Percentiles rank a stretch among this genome's conserved stretches.
Conservation (phyloP, 768 basidiomycete genomes). For the Lactarius trivialis region DNA sequence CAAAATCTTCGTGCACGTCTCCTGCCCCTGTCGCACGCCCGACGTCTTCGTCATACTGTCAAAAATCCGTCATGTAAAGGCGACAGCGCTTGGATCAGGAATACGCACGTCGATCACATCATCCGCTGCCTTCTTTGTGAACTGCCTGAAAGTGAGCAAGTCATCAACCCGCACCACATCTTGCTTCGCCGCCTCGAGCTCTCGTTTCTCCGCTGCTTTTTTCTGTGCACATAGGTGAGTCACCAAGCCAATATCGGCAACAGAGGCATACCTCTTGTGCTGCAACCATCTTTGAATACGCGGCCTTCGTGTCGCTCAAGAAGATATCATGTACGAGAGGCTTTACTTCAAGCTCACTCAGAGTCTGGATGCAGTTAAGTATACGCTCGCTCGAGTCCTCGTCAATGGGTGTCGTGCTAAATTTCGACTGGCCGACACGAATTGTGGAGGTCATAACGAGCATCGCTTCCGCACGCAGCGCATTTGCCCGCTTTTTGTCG, state of each 20-base stretch:
- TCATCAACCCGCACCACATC: conserved; percentile 89
- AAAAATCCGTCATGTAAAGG: background rate
- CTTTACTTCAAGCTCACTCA: conserved; percentile 67
- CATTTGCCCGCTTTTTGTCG: conserved; percentile 55
- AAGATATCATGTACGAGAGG: conserved; percentile 62
- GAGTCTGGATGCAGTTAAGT: conserved; percentile 89
- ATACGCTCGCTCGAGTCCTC: conserved; percentile 97
- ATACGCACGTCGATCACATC: conserved; percentile 62
- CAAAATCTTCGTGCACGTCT: conserved; percentile 85
- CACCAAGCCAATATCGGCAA: background rate
- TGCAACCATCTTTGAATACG: conserved; percentile 92
- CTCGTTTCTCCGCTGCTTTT: conserved; percentile 87
- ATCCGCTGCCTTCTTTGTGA: conserved; percentile 84
- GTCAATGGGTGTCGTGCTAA: conserved; percentile 90
- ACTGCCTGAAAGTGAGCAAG: conserved; percentile 84
- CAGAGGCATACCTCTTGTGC: conserved; percentile 71
- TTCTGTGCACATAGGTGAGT: conserved; percentile 42
- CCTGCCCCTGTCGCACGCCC: conserved; percentile 81
- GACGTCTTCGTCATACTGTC: conserved; percentile 82
- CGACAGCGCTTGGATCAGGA: background rate
- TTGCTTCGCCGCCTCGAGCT: conserved; percentile 62
- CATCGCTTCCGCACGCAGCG: conserved; percentile 90
- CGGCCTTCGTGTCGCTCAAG: conserved; percentile 80
- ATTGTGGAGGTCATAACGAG: conserved; percentile 97
- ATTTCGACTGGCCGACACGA: conserved; percentile 95